phyloP scores from a whole-genome alignment of 176 grass and related monocot genomes.

The Saccharum officinarum region DNA sequence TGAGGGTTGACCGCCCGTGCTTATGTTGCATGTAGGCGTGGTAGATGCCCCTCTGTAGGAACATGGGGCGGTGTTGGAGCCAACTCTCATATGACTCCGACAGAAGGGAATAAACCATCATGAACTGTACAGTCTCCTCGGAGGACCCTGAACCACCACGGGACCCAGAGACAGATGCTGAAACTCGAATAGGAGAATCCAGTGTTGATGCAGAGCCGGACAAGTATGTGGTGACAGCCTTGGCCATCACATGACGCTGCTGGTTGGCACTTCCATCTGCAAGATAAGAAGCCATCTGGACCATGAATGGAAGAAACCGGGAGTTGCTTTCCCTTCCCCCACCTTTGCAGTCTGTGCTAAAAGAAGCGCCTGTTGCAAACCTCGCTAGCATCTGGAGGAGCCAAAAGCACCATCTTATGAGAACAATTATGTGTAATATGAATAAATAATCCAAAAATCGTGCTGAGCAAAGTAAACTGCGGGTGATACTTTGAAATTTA shows the following conservation, averaged over 20 bases:
- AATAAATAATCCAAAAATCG: not conserved
- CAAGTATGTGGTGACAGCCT: conserved; percentile 60
- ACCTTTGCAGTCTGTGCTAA: conserved; percentile 87
- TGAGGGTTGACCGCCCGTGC: conserved; percentile 56
- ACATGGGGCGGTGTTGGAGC: conserved; percentile 70
- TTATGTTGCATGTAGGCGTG: conserved; percentile 94
- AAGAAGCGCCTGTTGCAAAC: conserved; percentile 88
- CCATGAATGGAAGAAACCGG: conserved; percentile 88
- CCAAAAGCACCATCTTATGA: conserved; percentile 16
- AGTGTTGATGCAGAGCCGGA: conserved; percentile 43
- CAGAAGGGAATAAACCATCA: conserved; percentile 95
- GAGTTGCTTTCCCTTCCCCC: conserved; percentile 96
- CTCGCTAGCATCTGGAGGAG: conserved; percentile 83
- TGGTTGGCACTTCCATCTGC: conserved; percentile 69
- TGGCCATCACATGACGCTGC: conserved; percentile 71
- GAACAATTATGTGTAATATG: conserved; percentile 32
- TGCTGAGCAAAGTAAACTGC: not conserved
- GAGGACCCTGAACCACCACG: conserved; percentile 50
- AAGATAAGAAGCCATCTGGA: conserved; percentile 91
- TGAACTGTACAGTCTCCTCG: conserved; percentile 92
- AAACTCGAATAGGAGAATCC: conserved; percentile 40
- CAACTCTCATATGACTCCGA: conserved; percentile 93
- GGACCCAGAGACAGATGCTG: conserved; percentile 43
- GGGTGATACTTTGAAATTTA: not conserved
- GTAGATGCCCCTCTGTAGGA: conserved; percentile 88